These are phyloP conservation scores for Lachnellula cervina DNA, from an alignment of 2,329 filamentous ascomycete species.

Conservation along the genomic window DNA sequence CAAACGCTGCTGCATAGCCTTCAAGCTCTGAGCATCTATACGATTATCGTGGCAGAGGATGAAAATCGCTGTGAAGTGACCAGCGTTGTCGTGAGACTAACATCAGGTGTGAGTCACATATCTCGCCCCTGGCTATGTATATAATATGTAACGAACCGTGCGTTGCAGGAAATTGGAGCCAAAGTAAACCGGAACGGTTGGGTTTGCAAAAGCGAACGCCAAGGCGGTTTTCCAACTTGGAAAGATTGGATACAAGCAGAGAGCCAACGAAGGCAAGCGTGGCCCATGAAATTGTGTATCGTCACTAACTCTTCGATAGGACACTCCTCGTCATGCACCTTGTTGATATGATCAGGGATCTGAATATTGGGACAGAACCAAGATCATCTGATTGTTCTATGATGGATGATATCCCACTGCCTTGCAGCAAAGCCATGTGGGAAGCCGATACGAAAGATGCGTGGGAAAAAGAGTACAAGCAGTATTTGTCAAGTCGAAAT, in stretches of 20 bases:
- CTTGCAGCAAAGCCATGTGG: constrained; percentile 10
- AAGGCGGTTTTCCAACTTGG: constrained; percentile 9
- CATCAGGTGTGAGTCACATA: constrained; percentile 9
- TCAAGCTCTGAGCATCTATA: constrained; percentile 15
- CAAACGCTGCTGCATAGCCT: constrained; percentile 5
- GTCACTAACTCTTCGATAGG: constrained; percentile 4
- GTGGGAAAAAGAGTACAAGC: constrained; percentile 14
- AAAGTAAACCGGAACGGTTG: not conserved
- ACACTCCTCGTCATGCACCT: constrained; percentile 11
- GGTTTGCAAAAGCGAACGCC: not conserved
- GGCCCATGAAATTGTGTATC: not conserved
- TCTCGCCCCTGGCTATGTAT: too few relatives aligned
- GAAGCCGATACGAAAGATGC: constrained; percentile 4
- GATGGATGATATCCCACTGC: constrained; percentile 8
- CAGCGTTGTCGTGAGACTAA: constrained; percentile 5
- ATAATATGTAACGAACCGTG: not conserved
- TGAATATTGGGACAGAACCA: constrained; percentile 1
- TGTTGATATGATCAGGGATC: constrained; percentile 8
- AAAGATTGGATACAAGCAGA: constrained; percentile 11
- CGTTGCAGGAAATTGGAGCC: constrained; percentile 8
- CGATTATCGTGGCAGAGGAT: constrained; percentile 13
- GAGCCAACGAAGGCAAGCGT: constrained; percentile 10
- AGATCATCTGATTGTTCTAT: not conserved
- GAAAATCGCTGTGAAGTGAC: constrained; percentile 1
- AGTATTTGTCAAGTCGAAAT: constrained; percentile 6